A percentile compares a stretch with the other conserved stretches of the same genome.
Evolutionary conservation across 2,329 filamentous ascomycete species (phyloP).

Genomic region (Xylaria sp.): DNA sequence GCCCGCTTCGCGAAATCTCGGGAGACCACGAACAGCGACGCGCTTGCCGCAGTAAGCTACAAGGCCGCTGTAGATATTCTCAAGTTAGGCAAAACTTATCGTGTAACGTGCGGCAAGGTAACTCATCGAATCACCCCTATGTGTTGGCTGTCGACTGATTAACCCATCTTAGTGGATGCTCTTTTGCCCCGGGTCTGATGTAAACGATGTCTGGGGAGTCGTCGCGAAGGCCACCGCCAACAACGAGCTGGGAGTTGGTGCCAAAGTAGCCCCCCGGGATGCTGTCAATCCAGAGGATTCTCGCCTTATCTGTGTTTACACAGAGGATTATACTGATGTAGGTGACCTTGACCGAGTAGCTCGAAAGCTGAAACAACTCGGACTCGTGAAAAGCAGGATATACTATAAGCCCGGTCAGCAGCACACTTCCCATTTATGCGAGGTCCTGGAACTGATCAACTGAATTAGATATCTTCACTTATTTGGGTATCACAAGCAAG

Average conservation of each 20-base stretch:
- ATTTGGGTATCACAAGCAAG: slow-evolving; percentile 54
- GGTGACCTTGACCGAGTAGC: slow-evolving; percentile 66
- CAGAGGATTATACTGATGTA: slow-evolving; percentile 63
- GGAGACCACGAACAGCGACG: slow-evolving; percentile 47
- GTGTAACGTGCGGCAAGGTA: slow-evolving; percentile 63
- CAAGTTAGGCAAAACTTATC: slow-evolving; percentile 52
- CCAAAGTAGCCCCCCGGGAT: slow-evolving; percentile 64
- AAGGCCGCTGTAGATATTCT: slow-evolving; percentile 47
- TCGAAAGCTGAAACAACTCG: slow-evolving; percentile 54
- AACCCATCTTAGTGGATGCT: slow-evolving; percentile 59
- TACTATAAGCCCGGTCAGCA: slow-evolving; percentile 72
- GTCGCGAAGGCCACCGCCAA: slow-evolving; percentile 63
- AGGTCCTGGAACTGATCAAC: slow-evolving; percentile 1
- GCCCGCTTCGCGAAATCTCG: slow-evolving; percentile 14
- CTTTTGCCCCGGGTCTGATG: slow-evolving; percentile 50
- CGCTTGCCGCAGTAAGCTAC: slow-evolving; percentile 33
- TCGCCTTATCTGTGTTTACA: slow-evolving; percentile 73
- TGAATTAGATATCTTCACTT: slow-evolving; percentile 59
- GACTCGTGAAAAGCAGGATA: slow-evolving; percentile 53
- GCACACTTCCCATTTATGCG: slow-evolving; percentile 25
- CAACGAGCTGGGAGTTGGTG: slow-evolving; percentile 63
- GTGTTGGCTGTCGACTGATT: slow-evolving; percentile 3
- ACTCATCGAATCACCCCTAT: slow-evolving; percentile 11
- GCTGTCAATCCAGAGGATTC: slow-evolving; percentile 37
- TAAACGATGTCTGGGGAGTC: slow-evolving; percentile 60